Evolutionary conservation across 2,329 filamentous ascomycete genomes (phyloP).

Genomic region (Sclerotinia subarctica): DNA sequence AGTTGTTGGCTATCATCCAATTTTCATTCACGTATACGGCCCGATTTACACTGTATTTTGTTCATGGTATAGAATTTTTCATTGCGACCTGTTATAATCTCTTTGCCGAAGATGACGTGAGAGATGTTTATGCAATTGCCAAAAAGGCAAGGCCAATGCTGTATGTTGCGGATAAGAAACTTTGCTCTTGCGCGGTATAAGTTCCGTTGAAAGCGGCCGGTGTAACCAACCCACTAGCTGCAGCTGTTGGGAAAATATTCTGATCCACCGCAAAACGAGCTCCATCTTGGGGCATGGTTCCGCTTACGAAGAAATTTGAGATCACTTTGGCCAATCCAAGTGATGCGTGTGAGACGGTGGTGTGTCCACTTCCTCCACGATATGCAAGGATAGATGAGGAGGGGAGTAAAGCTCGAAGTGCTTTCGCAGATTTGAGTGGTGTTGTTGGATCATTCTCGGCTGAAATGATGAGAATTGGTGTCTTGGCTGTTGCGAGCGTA

Average conservation of each 20-base stretch:
- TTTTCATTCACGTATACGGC: not conserved
- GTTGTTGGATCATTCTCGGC: constrained; percentile 24
- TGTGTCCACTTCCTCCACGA: constrained; percentile 24
- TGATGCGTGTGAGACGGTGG: constrained; percentile 13
- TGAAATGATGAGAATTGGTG: constrained; percentile 24
- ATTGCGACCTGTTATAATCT: not conserved
- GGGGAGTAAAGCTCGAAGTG: constrained; percentile 22
- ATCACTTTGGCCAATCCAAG: constrained; percentile 2
- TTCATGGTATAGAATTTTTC: not conserved
- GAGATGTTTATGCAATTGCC: not conserved
- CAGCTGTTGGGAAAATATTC: not conserved
- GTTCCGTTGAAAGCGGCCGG: constrained; percentile 2
- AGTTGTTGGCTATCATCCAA: not conserved
- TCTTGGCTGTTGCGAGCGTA: constrained; percentile 16
- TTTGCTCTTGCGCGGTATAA: not conserved
- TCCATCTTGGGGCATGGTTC: not conserved
- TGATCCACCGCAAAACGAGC: not conserved
- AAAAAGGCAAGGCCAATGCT: not conserved
- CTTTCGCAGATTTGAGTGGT: constrained; percentile 23
- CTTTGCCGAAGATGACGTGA: not conserved
- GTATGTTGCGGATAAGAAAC: not conserved
- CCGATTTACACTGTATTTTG: not conserved
- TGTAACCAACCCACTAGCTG: not conserved
- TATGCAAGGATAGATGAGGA: constrained; percentile 23
- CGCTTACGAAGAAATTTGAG: not conserved